phyloP scores from a whole-genome alignment of 148 eudicot species.

The Fallopia convolvulus region DNA sequence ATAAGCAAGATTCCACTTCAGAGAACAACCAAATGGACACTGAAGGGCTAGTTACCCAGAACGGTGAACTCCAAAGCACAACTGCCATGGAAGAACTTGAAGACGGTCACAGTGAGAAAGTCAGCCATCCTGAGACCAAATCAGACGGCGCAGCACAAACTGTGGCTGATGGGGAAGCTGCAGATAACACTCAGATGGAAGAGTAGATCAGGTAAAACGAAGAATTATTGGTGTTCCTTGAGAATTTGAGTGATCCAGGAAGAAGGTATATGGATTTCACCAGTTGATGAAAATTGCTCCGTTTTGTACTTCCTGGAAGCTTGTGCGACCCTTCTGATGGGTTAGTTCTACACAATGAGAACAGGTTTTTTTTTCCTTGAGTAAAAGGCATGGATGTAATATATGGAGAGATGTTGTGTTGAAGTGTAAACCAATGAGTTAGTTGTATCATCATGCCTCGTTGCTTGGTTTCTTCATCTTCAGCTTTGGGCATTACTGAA shows the following conservation, averaged over 20 bases:
- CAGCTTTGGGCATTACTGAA: background rate
- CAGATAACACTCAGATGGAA: constrained; percentile 10
- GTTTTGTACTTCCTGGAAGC: background rate
- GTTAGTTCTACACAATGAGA: background rate
- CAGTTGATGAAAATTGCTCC: background rate
- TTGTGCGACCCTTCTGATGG: background rate
- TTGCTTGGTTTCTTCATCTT: background rate
- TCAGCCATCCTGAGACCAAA: constrained; percentile 17
- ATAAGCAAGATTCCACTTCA: constrained; percentile 15
- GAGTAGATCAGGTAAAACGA: background rate
- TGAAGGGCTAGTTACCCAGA: constrained; percentile 15
- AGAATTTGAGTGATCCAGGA: background rate
- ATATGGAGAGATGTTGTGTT: constrained; percentile 1
- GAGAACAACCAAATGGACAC: constrained; percentile 21
- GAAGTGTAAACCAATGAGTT: background rate
- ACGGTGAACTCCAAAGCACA: constrained; percentile 23
- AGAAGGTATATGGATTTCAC: background rate
- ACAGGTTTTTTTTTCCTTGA: background rate
- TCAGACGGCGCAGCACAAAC: constrained; percentile 16
- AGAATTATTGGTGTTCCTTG: background rate
- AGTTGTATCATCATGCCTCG: background rate
- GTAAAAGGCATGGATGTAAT: background rate
- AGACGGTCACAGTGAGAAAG: constrained; percentile 23
- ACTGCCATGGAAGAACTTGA: constrained; percentile 10
- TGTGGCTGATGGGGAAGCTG: constrained; percentile 22